Evolutionary conservation across 371 early-diverging fungal genomes (phyloP).

Genomic region (Circinella umbellata): DNA sequence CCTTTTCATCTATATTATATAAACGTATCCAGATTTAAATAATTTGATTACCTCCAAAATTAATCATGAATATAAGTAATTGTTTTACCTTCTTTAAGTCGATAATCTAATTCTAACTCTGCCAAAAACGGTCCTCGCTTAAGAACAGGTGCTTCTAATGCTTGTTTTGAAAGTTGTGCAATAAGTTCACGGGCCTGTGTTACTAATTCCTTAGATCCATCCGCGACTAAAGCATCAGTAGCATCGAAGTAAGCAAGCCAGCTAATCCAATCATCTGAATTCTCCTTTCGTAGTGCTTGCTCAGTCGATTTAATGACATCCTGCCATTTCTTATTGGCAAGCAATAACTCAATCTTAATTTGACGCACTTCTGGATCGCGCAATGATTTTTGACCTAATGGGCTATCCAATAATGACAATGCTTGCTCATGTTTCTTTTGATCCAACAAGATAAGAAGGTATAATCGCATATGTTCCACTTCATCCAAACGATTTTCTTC

Average conservation of each 20-base stretch:
- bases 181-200: slow-evolving; percentile 49
- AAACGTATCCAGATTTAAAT: neutral
- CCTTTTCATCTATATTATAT: slow-evolving; percentile 31
- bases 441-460: slow-evolving; percentile 66
- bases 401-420: slow-evolving; percentile 62
- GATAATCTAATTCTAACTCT: slow-evolving; percentile 66
- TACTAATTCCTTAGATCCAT: slow-evolving; percentile 15
- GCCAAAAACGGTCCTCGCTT: slow-evolving; percentile 80
- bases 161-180: slow-evolving; percentile 34
- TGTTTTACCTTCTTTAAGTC: slow-evolving; percentile 24
- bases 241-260: slow-evolving; percentile 70
- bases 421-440: slow-evolving; percentile 70
- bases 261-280: slow-evolving; percentile 76
- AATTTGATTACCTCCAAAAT: neutral
- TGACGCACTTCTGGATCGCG: slow-evolving; percentile 73
- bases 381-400: slow-evolving; percentile 61
- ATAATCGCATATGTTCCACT: slow-evolving; percentile 71
- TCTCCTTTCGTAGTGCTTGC: slow-evolving; percentile 47
- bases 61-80: neutral
- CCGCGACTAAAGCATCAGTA: slow-evolving; percentile 35
- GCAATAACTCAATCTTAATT: slow-evolving; percentile 59
- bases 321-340: slow-evolving; percentile 52
- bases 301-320: slow-evolving; percentile 41
- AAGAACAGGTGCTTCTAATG: slow-evolving; percentile 43
- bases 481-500: slow-evolving; percentile 64